Evolutionary conservation across 2,329 filamentous ascomycete species (phyloP).

Genomic region (Parastagonospora nodorum): DNA sequence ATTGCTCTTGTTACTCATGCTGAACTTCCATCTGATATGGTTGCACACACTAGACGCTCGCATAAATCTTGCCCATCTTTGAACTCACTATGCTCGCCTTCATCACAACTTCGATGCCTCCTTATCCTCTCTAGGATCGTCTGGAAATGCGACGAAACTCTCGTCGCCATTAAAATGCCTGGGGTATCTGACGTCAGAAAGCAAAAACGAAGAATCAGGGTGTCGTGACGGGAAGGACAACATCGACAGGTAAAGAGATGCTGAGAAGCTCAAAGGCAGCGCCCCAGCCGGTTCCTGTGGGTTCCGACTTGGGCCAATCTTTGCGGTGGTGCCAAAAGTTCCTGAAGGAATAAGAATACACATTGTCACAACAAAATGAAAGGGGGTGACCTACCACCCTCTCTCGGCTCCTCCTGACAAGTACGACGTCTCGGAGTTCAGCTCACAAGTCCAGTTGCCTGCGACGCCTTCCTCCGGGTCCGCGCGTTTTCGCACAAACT

Average conservation of each 20-base stretch:
- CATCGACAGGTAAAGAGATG: background rate
- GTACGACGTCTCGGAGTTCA: conserved; percentile 86
- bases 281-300: conserved; percentile 3
- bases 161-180: conserved; percentile 47
- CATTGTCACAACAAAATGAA: background rate
- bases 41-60: background rate
- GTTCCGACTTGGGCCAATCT: conserved; percentile 12
- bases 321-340: conserved; percentile 10
- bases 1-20: no score
- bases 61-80: background rate
- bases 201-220: background rate
- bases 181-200: background rate
- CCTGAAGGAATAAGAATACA: conserved; percentile 2
- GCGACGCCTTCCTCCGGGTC: conserved; percentile 64
- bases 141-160: conserved; percentile 40
- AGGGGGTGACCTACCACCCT: conserved; percentile 69
- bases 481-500: conserved; percentile 60
- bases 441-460: conserved; percentile 79
- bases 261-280: conserved; percentile 1
- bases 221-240: background rate
- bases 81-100: background rate
- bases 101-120: conserved; percentile 33
- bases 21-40: background rate
- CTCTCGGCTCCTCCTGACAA: conserved; percentile 79
- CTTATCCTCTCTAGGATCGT: conserved; percentile 15